Evolutionary conservation across 306 rosid genomes (phyloP).

Genomic region (Vicia faba): DNA sequence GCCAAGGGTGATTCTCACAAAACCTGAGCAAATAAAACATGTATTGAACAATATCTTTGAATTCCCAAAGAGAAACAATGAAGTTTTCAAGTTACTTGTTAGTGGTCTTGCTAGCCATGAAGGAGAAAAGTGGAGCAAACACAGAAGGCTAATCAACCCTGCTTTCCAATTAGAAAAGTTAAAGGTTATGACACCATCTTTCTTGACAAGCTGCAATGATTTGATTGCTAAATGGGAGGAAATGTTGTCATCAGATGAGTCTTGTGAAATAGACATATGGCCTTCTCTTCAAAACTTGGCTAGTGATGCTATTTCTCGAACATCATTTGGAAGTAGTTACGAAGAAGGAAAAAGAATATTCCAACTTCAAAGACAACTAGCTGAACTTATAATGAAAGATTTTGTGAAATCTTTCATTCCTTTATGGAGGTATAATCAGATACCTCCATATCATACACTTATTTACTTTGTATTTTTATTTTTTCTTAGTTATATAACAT

Average conservation of each 20-base stretch:
- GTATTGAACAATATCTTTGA: not conserved
- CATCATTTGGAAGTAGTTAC: conserved; percentile 49
- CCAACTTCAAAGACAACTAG: conserved; percentile 40
- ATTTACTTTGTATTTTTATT: too few species aligned
- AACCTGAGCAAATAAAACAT: not conserved
- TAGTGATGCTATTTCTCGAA: conserved; percentile 42
- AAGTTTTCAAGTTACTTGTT: not conserved
- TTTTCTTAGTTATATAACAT: too few species aligned
- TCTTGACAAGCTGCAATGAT: conserved; percentile 34
- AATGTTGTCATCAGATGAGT: too few species aligned
- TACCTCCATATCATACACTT: too few species aligned
- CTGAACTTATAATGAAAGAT: not conserved
- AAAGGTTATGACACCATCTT: conserved; percentile 29
- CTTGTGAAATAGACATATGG: conserved; percentile 28
- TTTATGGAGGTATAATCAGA: conserved; percentile 39
- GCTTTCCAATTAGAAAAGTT: conserved; percentile 3
- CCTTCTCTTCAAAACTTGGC: conserved; percentile 38
- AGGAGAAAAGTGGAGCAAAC: conserved; percentile 7
- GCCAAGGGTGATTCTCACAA: not conserved
- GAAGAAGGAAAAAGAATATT: conserved; percentile 49
- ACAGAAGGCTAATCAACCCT: not conserved
- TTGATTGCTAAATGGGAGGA: conserved; percentile 42
- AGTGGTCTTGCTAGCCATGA: not conserved
- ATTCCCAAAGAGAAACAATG: not conserved
- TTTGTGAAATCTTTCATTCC: conserved; percentile 15